These are phyloP conservation scores for Phycomyces nitens DNA, from an alignment of 192 early-diverging fungal species.

Conservation along the genomic window DNA sequence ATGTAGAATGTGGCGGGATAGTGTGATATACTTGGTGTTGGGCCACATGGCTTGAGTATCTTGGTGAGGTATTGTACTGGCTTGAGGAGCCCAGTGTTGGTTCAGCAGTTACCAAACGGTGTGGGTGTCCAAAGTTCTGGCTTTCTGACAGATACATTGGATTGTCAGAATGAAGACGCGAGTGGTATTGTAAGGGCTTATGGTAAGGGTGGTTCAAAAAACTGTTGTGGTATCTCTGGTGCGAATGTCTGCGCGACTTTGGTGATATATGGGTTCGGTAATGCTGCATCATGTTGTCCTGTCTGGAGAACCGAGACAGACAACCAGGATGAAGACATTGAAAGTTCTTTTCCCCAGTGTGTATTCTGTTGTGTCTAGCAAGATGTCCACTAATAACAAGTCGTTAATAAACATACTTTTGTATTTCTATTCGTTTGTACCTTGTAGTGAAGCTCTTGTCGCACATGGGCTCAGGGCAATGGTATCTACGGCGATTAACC, in stretches of 20 bases:
- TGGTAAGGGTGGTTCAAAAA: slow-evolving; percentile 7
- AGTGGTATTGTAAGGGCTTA: slow-evolving; percentile 3
- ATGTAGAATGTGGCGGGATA: too few relatives aligned
- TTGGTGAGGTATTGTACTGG: too few relatives aligned
- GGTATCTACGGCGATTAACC: slow-evolving; percentile 57
- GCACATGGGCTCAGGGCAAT: slow-evolving; percentile 58
- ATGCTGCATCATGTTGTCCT: slow-evolving; percentile 89
- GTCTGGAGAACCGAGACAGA: slow-evolving; percentile 69
- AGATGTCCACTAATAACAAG: slow-evolving; percentile 62
- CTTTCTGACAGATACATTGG: too few relatives aligned
- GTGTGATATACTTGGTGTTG: too few relatives aligned
- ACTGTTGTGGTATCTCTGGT: not conserved
- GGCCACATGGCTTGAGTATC: too few relatives aligned
- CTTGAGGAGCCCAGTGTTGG: too few relatives aligned
- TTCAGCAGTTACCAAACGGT: too few relatives aligned
- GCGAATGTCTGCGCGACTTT: slow-evolving; percentile 42
- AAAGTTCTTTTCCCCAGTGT: slow-evolving; percentile 80
- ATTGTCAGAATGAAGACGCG: slow-evolving; percentile 3
- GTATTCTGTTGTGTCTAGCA: slow-evolving; percentile 76
- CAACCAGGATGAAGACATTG: slow-evolving; percentile 65
- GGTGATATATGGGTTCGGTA: slow-evolving; percentile 73
- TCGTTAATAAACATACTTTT: not conserved
- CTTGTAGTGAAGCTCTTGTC: slow-evolving; percentile 79
- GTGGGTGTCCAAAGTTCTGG: too few relatives aligned
- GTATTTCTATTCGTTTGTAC: slow-evolving; percentile 31